Conservation (phyloP, 148 eudicot genomes). For the Persicaria tinctoria region DNA sequence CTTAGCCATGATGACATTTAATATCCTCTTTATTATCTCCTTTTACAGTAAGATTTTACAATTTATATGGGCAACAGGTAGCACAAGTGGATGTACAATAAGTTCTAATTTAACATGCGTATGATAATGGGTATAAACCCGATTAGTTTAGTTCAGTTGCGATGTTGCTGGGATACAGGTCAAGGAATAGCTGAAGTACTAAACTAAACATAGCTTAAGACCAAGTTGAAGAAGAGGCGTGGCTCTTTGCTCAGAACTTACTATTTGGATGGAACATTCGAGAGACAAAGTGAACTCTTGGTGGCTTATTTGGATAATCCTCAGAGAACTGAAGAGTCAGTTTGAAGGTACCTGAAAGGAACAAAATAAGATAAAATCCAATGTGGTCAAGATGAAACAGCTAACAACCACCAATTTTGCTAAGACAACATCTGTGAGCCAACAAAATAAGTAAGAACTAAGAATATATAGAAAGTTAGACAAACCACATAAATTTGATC, state of each 20-base stretch:
- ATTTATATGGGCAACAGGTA: background rate
- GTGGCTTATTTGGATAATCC: conserved; percentile 60
- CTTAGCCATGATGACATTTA: background rate
- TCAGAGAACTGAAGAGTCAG: conserved; percentile 47
- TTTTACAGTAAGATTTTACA: background rate
- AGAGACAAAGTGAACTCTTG: conserved; percentile 52
- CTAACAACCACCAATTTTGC: background rate
- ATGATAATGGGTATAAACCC: background rate
- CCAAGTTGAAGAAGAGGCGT: background rate
- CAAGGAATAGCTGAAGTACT: background rate
- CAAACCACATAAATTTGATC: background rate
- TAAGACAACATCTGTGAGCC: background rate
- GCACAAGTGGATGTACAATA: background rate
- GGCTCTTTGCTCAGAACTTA: conserved; percentile 22
- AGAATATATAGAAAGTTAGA: background rate
- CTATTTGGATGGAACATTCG: conserved; percentile 61
- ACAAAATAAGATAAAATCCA: conserved; percentile 2
- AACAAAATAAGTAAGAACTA: background rate
- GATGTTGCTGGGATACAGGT: background rate
- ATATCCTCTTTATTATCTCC: background rate
- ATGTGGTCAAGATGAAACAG: background rate
- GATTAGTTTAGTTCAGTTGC: background rate
- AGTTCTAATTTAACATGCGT: background rate
- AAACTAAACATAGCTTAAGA: background rate
- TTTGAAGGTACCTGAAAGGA: conserved; percentile 42